Conservation (phyloP, 371 early-diverging fungal genomes). For the Scutellospora calospora region DNA sequence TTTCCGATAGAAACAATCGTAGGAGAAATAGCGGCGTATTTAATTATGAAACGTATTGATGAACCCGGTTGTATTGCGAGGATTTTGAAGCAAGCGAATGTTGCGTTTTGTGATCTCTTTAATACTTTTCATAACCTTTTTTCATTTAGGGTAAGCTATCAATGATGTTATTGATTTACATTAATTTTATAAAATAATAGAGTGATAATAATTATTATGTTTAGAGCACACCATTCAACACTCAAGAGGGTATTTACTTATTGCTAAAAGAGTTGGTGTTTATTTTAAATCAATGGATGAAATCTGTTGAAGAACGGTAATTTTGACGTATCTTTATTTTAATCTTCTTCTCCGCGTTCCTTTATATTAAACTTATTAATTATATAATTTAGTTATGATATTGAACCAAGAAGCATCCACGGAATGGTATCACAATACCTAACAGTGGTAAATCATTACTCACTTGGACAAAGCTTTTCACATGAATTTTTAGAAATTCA, state of each 20-base stretch:
- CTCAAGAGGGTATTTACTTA: not conserved
- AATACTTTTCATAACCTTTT: not conserved
- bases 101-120: not conserved
- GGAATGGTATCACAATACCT: not conserved
- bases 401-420: not conserved
- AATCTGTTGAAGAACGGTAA: not conserved
- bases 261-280: not conserved
- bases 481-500: constrained; percentile 17
- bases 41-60: not conserved
- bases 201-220: not conserved
- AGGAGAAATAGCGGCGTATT: not conserved
- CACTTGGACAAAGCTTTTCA: not conserved
- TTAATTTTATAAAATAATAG: not conserved
- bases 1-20: not conserved
- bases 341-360: not conserved
- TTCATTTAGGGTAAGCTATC: not conserved
- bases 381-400: constrained; percentile 9
- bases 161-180: not conserved
- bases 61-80: not conserved
- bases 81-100: constrained; percentile 16
- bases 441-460: not conserved
- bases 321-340: not conserved
- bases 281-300: not conserved
- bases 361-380: not conserved
- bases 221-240: not conserved